phyloP scores from a whole-genome alignment of 306 rosid genomes.

The Elaeagnus macrophylla region DNA sequence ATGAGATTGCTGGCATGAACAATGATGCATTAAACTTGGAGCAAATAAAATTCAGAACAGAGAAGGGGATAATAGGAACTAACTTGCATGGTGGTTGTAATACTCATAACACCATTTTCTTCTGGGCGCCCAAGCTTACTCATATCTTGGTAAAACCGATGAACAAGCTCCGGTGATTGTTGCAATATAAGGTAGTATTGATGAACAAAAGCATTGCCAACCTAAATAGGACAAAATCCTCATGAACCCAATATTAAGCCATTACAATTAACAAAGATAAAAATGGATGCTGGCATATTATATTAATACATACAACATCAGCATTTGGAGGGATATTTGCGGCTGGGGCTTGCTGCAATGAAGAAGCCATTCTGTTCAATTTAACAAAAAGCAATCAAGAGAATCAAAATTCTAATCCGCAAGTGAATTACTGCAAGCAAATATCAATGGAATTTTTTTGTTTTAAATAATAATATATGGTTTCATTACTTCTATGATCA shows the following conservation, averaged over 20 bases:
- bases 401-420: conserved; percentile 9
- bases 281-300: neutral
- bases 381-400: conserved; percentile 20
- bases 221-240: conserved; percentile 30
- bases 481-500: too few species aligned
- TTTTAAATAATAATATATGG: too few species aligned
- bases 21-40: too few species aligned
- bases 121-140: conserved; percentile 80
- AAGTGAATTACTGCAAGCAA: neutral
- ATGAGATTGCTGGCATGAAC: too few species aligned
- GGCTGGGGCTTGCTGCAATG: conserved; percentile 41
- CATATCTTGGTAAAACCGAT: conserved; percentile 69
- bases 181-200: conserved; percentile 79
- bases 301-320: conserved; percentile 45
- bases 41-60: too few species aligned
- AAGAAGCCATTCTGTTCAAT: conserved; percentile 32
- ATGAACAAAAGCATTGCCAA: conserved; percentile 81
- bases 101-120: conserved; percentile 50
- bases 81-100: conserved; percentile 70
- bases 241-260: conserved; percentile 9
- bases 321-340: conserved; percentile 33
- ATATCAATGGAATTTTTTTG: neutral
- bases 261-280: neutral
- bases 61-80: conserved; percentile 18
- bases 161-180: conserved; percentile 69